Conservation (phyloP, 2,329 filamentous ascomycete genomes). For the Phoma sp. region DNA sequence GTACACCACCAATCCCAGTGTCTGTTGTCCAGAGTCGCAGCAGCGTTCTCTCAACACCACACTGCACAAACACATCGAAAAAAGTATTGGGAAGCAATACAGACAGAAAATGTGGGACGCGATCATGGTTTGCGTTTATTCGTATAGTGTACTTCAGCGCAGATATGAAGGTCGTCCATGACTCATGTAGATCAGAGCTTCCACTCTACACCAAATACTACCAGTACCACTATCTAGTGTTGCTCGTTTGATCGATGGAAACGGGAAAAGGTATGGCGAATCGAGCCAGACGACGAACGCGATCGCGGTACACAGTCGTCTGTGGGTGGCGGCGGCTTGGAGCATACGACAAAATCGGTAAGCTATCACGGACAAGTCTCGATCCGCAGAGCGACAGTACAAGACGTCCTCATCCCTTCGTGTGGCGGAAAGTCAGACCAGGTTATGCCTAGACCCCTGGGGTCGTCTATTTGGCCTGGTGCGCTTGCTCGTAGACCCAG, state of each 20-base stretch:
- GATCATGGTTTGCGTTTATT: constrained; percentile 5
- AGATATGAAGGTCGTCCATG: not conserved
- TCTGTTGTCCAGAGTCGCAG: not conserved
- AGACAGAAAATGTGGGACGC: not conserved
- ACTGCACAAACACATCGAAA: not conserved
- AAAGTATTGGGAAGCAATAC: not conserved
- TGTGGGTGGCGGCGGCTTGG: not conserved
- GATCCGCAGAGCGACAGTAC: constrained; percentile 8
- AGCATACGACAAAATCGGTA: constrained; percentile 4
- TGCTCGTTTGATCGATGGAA: not conserved
- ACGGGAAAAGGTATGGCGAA: constrained; percentile 7
- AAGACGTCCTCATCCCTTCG: constrained; percentile 2
- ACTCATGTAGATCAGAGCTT: not conserved
- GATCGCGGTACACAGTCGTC: not conserved
- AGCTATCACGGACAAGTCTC: constrained; percentile 7
- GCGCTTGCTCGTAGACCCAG: constrained; percentile 90
- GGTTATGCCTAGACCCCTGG: not conserved
- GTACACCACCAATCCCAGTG: constrained; percentile 3
- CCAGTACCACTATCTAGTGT: not conserved
- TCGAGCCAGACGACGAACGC: not conserved
- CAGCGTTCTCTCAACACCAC: not conserved
- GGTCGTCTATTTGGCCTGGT: constrained; percentile 48
- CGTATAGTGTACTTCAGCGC: not conserved
- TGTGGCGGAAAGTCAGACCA: not conserved
- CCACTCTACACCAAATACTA: not conserved